phyloP scores from a whole-genome alignment of 2,329 filamentous ascomycete species.

The Huntiella decipiens region DNA sequence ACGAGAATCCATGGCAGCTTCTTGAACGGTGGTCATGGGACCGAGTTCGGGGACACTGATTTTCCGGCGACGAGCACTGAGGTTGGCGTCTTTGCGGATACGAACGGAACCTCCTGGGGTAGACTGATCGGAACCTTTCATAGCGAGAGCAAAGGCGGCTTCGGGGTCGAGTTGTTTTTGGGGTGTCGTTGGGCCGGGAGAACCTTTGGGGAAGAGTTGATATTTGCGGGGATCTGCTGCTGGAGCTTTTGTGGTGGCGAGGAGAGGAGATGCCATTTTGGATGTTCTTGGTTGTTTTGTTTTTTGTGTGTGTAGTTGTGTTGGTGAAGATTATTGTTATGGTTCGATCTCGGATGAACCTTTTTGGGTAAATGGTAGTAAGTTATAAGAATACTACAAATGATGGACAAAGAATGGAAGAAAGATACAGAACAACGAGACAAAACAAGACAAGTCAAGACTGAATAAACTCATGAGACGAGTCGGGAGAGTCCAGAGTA shows the following conservation, averaged over 20 bases:
- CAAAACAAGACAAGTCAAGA: not conserved
- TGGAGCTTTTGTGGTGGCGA: not conserved
- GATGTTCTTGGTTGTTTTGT: not conserved
- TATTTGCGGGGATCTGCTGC: slow-evolving; percentile 27
- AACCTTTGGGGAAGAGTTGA: slow-evolving; percentile 38
- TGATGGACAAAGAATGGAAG: slow-evolving; percentile 2
- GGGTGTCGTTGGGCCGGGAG: slow-evolving; percentile 14
- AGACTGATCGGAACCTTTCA: slow-evolving; percentile 26
- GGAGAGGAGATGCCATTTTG: not conserved
- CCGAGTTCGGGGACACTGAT: slow-evolving; percentile 45
- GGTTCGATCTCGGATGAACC: not conserved
- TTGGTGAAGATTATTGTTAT: not conserved
- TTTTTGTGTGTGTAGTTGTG: not conserved
- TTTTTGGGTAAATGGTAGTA: not conserved
- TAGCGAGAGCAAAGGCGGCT: slow-evolving; percentile 27
- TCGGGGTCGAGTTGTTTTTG: slow-evolving; percentile 31
- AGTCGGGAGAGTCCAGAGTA: not conserved
- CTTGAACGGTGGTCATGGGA: slow-evolving; percentile 50
- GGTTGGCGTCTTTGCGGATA: slow-evolving; percentile 38
- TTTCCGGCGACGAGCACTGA: slow-evolving; percentile 39
- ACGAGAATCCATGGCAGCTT: slow-evolving; percentile 52
- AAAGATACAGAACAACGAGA: not conserved
- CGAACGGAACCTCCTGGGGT: slow-evolving; percentile 24
- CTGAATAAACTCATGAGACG: not conserved
- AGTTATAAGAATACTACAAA: slow-evolving; percentile 1